Evolutionary conservation across 345 rosid species (phyloP).

Genomic region (Eucalyptus globulus): DNA sequence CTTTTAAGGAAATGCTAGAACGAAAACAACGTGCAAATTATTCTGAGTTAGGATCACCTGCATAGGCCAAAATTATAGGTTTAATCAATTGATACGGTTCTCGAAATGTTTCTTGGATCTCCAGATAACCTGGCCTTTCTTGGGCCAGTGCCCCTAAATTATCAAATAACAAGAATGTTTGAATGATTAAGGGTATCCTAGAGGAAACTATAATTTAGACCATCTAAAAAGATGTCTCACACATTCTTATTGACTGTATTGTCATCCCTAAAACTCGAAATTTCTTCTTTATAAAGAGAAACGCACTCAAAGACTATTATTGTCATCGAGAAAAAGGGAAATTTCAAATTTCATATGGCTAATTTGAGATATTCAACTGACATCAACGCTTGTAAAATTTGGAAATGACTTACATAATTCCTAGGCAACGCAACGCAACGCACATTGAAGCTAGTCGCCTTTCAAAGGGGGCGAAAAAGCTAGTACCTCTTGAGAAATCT

Average conservation of each 20-base stretch:
- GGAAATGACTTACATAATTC: neutral
- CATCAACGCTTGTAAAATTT: neutral
- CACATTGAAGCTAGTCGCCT: neutral
- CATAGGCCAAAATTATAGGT: neutral
- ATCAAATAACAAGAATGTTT: neutral
- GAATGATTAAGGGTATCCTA: neutral
- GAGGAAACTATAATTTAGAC: neutral
- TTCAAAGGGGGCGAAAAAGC: neutral
- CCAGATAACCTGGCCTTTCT: neutral
- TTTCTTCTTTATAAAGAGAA: neutral
- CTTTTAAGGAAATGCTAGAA: neutral
- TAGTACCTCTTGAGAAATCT: neutral
- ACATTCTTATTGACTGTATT: neutral
- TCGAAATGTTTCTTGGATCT: neutral
- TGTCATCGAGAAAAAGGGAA: accelerated
- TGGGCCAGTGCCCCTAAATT: neutral
- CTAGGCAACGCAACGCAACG: neutral
- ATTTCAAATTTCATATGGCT: neutral
- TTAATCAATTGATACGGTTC: neutral
- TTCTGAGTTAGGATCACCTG: accelerated
- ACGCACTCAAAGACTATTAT: neutral
- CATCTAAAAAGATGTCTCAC: neutral
- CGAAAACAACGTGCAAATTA: neutral
- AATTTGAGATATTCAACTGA: neutral
- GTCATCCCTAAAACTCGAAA: neutral